Conservation (phyloP, 352 stramenopile species). For the Globisporangium canariense region DNA sequence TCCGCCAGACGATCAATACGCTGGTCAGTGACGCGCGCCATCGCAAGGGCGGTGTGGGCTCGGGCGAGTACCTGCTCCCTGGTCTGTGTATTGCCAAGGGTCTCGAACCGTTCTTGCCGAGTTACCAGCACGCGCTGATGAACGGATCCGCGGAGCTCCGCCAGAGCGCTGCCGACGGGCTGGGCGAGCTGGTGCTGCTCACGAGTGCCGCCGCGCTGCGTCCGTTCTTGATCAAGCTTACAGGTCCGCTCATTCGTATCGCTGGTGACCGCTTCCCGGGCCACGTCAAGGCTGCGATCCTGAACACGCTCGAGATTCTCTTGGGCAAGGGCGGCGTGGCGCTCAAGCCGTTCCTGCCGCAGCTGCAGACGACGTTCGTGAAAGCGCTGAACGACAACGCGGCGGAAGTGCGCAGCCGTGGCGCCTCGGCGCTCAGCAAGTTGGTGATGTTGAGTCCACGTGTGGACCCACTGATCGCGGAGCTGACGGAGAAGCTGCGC, state of each 20-base stretch:
- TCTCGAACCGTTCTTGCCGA: constrained; percentile 96
- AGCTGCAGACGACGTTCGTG: constrained; percentile 99
- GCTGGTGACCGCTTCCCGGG: constrained; percentile 97
- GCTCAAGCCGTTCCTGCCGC: constrained; percentile 98
- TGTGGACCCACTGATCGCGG: constrained; percentile 95
- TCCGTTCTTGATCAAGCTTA: constrained; percentile 97
- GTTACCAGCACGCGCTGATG: constrained; percentile 97
- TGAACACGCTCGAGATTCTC: constrained; percentile 96
- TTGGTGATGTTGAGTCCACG: constrained; percentile 93
- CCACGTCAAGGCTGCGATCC: constrained; percentile 97
- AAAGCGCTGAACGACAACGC: constrained; percentile 98
- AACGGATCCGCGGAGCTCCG: constrained; percentile 90
- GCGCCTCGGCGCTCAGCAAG: constrained; percentile 90
- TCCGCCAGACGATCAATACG: constrained; percentile 95
- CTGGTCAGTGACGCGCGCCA: constrained; percentile 95
- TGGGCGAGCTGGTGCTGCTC: constrained; percentile 96
- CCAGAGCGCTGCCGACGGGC: constrained; percentile 90
- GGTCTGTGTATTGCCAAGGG: constrained; percentile 82
- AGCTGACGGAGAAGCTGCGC: constrained; percentile 87
- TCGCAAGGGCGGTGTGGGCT: constrained; percentile 88
- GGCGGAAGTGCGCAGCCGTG: constrained; percentile 89
- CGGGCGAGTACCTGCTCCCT: constrained; percentile 74
- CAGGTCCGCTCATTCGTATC: constrained; percentile 97
- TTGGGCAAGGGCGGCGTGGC: constrained; percentile 94
- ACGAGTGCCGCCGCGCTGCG: constrained; percentile 88